phyloP scores from a whole-genome alignment of 495 filamentous ascomycete genomes.

The Penicillium fimorum region DNA sequence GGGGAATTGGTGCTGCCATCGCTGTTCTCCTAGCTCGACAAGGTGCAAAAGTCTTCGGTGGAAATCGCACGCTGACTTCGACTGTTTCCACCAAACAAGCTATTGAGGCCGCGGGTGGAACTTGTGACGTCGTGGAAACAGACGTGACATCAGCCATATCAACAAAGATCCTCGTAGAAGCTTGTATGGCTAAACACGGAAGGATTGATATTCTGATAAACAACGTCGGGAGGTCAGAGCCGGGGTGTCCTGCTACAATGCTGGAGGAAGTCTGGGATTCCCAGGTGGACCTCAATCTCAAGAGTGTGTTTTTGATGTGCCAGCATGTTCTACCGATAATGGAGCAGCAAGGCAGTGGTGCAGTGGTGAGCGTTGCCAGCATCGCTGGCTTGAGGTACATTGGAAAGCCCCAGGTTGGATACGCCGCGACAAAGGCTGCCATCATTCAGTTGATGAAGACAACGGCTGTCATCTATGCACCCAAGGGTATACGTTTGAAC shows the following conservation, averaged over 20 bases:
- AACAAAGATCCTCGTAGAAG: constrained; percentile 44
- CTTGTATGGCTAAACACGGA: constrained; percentile 46
- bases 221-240: constrained; percentile 51
- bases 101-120: constrained; percentile 26
- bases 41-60: constrained; percentile 48
- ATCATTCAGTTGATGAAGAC: constrained; percentile 51
- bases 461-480: constrained; percentile 51
- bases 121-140: constrained; percentile 35
- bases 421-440: constrained; percentile 50
- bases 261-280: constrained; percentile 47
- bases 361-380: constrained; percentile 44
- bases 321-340: constrained; percentile 52
- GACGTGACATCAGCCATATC: constrained; percentile 47
- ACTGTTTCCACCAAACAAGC: constrained; percentile 34
- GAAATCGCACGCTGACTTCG: constrained; percentile 37
- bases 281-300: constrained; percentile 53
- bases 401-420: constrained; percentile 52
- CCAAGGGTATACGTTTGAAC: constrained; percentile 47
- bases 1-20: constrained; percentile 52
- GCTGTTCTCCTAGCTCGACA: constrained; percentile 43
- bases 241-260: constrained; percentile 50
- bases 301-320: constrained; percentile 49
- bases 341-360: constrained; percentile 41
- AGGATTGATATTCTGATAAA: constrained; percentile 58
- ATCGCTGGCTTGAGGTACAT: constrained; percentile 54